Evolutionary conservation across 73 alveolate species (phyloP).

Genomic region (Paramecium tetraurelia): DNA sequence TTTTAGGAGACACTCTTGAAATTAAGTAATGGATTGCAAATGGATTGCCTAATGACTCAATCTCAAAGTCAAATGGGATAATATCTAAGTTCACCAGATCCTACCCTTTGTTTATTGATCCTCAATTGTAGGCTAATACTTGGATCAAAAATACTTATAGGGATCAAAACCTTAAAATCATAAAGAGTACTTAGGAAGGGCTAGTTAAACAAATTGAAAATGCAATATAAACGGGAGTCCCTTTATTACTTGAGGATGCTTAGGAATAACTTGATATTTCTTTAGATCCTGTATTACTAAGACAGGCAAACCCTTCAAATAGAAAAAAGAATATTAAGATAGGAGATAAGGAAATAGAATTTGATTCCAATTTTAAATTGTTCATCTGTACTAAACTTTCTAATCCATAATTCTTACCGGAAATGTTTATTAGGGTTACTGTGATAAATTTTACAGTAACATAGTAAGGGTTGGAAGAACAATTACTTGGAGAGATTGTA

Average conservation of each 20-base stretch:
- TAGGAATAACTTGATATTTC: constrained; percentile 86
- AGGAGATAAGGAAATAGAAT: constrained; percentile 88
- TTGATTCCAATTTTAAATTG: constrained; percentile 84
- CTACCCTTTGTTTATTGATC: constrained; percentile 95
- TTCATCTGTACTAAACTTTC: constrained; percentile 87
- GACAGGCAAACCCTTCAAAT: constrained; percentile 65
- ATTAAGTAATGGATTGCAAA: constrained; percentile 94
- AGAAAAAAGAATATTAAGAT: constrained; percentile 79
- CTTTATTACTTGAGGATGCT: constrained; percentile 85
- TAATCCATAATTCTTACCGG: constrained; percentile 93
- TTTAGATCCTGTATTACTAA: constrained; percentile 83
- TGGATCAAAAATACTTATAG: constrained; percentile 86
- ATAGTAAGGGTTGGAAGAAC: constrained; percentile 93
- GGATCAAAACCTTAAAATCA: constrained; percentile 68
- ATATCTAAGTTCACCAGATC: constrained; percentile 78
- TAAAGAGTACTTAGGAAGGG: constrained; percentile 73
- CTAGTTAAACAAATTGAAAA: constrained; percentile 72
- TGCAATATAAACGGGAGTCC: constrained; percentile 74
- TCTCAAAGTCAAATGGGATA: constrained; percentile 94
- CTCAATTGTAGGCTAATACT: constrained; percentile 89
- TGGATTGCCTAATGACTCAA: constrained; percentile 96
- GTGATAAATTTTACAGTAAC: constrained; percentile 96
- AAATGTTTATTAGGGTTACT: constrained; percentile 92
- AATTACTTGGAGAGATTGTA: constrained; percentile 93
- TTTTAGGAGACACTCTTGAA: constrained; percentile 91